phyloP scores from a whole-genome alignment of 2,329 filamentous ascomycete genomes.

The Lachnellula cervina region DNA sequence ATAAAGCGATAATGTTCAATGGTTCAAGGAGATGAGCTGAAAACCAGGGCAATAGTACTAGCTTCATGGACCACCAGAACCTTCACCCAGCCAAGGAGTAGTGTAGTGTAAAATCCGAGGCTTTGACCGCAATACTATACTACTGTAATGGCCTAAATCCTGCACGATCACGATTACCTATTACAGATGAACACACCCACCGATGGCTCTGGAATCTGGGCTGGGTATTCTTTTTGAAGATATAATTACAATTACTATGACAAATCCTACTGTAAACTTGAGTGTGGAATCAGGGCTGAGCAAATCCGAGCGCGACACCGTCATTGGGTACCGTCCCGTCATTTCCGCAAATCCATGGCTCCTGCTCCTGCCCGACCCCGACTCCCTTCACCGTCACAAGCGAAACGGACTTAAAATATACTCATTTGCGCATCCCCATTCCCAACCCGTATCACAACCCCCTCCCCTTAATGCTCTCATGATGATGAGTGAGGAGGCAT shows the following conservation, averaged over 20 bases:
- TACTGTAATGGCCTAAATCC: too few species aligned
- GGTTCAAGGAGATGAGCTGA: too few species aligned
- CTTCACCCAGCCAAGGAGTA: too few species aligned
- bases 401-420: not conserved
- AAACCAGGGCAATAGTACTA: too few species aligned
- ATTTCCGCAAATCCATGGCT: not conserved
- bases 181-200: not conserved
- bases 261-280: not conserved
- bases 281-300: not conserved
- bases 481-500: constrained; percentile 6
- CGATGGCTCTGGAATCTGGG: not conserved
- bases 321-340: too few species aligned
- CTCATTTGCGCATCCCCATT: not conserved
- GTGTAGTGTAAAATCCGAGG: too few species aligned
- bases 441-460: not conserved
- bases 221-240: not conserved
- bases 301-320: not conserved
- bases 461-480: not conserved
- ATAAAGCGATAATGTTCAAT: too few species aligned
- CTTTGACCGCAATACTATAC: too few species aligned
- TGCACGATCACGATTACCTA: too few species aligned
- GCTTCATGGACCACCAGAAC: too few species aligned
- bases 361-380: too few species aligned
- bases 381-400: not conserved
- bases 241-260: not conserved